phyloP scores from a whole-genome alignment of 1,284 basidiomycete genomes.

The Naganishia liquefaciens region DNA sequence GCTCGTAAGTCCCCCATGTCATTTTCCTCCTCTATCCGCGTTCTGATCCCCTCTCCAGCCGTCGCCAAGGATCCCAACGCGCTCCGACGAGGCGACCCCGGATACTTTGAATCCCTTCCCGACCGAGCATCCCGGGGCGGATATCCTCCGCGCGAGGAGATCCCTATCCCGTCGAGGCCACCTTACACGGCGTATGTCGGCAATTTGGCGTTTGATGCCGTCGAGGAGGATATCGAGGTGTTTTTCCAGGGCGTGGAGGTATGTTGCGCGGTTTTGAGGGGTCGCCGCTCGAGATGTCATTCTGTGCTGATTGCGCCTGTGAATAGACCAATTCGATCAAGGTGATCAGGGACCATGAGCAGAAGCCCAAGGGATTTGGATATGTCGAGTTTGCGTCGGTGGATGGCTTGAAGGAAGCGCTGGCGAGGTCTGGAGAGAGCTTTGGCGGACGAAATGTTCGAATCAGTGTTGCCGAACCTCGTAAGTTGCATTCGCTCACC shows the following conservation, averaged over 20 bases:
- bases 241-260: slow-evolving; percentile 74
- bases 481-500: slow-evolving; percentile 60
- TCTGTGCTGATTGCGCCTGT: not conserved
- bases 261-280: slow-evolving; percentile 9
- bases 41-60: slow-evolving; percentile 50
- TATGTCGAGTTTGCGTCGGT: slow-evolving; percentile 90
- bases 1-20: slow-evolving; percentile 68
- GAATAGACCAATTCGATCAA: slow-evolving; percentile 77
- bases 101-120: slow-evolving; percentile 54
- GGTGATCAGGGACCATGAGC: slow-evolving; percentile 82
- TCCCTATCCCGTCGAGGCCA: slow-evolving; percentile 89
- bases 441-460: slow-evolving; percentile 79
- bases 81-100: slow-evolving; percentile 51
- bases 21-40: not conserved
- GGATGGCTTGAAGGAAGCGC: slow-evolving; percentile 79
- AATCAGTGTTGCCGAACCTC: slow-evolving; percentile 92
- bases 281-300: not conserved
- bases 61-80: slow-evolving; percentile 48
- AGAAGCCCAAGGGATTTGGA: slow-evolving; percentile 95
- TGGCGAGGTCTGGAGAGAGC: slow-evolving; percentile 63
- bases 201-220: slow-evolving; percentile 90
- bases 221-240: slow-evolving; percentile 74
- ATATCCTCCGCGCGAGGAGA: slow-evolving; percentile 67
- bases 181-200: slow-evolving; percentile 96
- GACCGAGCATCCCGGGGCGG: slow-evolving; percentile 39